Percentiles rank a stretch among this genome's conserved stretches.
These are phyloP conservation scores for Dothideomycetes sp. DNA, from an alignment of 2,329 filamentous ascomycete species.

Conservation along the genomic window DNA sequence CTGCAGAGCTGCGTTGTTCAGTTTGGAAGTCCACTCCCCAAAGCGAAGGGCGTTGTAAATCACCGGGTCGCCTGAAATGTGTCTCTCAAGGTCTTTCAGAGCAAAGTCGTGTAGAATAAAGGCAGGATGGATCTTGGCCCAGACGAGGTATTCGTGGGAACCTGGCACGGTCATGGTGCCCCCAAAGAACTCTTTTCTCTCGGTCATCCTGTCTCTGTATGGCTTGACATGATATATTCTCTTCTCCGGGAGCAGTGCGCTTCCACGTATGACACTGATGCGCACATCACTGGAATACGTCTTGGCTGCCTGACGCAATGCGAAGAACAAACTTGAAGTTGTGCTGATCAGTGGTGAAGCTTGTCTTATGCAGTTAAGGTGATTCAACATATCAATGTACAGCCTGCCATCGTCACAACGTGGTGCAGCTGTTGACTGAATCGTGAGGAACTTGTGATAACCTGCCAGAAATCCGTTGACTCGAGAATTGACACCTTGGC, in stretches of 20 bases:
- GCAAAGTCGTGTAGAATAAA: slow-evolving; percentile 1
- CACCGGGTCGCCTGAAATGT: neutral
- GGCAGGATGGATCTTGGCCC: neutral
- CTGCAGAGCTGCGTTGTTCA: neutral
- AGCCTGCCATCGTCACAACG: neutral
- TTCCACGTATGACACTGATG: neutral
- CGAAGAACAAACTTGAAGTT: slow-evolving; percentile 3
- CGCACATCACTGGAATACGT: neutral
- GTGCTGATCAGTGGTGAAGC: neutral
- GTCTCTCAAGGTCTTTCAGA: neutral
- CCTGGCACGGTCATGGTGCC: neutral
- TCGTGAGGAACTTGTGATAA: neutral
- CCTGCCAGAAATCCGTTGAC: neutral
- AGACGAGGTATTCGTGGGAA: neutral
- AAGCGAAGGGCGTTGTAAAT: neutral
- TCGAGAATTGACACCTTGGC: neutral
- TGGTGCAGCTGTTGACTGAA: neutral
- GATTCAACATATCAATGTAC: neutral
- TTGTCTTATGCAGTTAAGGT: neutral
- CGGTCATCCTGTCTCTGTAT: neutral
- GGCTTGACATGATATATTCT: neutral
- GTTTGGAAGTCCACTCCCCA: neutral
- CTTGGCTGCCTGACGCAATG: neutral
- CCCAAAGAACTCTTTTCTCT: neutral
- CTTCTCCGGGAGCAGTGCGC: neutral